These are phyloP conservation scores for Populus nigra DNA, from an alignment of 345 rosid genomes.

Conservation along the genomic window DNA sequence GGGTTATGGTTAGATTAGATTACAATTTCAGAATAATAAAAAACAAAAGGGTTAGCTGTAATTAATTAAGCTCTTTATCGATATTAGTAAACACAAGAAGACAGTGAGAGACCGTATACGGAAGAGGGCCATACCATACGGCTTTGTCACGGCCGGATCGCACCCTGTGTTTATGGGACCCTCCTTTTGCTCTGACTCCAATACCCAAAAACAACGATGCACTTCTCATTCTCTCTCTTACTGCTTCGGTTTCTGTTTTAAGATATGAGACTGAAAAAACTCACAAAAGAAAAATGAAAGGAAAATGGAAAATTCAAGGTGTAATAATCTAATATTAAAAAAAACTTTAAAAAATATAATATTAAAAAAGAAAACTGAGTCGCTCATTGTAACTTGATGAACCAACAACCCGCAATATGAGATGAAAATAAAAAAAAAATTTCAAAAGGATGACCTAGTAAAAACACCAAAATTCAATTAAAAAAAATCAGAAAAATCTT, in stretches of 20 bases:
- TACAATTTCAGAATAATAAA: background rate
- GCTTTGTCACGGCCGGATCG: slow-evolving; percentile 47
- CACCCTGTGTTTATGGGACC: slow-evolving; percentile 25
- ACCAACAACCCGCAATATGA: fast-evolving
- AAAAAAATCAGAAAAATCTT: too few species aligned
- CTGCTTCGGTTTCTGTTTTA: background rate
- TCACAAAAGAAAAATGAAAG: too few species aligned
- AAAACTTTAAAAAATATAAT: too few species aligned
- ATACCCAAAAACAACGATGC: background rate
- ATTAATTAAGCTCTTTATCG: background rate
- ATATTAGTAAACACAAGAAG: background rate
- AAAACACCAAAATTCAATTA: too few species aligned
- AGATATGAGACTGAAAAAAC: too few species aligned
- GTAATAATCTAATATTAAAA: too few species aligned
- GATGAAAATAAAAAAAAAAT: too few species aligned
- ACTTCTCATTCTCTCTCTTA: background rate
- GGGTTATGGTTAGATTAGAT: background rate
- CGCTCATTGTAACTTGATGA: fast-evolving
- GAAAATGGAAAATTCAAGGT: too few species aligned
- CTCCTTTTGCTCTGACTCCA: slow-evolving; percentile 12
- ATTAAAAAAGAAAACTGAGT: fast-evolving
- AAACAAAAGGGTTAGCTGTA: background rate
- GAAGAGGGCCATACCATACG: slow-evolving; percentile 73
- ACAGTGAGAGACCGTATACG: slow-evolving; percentile 53
- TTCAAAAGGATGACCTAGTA: too few species aligned